phyloP scores from a whole-genome alignment of 2,329 filamentous ascomycete species.

The Fusarium fracticaudum region DNA sequence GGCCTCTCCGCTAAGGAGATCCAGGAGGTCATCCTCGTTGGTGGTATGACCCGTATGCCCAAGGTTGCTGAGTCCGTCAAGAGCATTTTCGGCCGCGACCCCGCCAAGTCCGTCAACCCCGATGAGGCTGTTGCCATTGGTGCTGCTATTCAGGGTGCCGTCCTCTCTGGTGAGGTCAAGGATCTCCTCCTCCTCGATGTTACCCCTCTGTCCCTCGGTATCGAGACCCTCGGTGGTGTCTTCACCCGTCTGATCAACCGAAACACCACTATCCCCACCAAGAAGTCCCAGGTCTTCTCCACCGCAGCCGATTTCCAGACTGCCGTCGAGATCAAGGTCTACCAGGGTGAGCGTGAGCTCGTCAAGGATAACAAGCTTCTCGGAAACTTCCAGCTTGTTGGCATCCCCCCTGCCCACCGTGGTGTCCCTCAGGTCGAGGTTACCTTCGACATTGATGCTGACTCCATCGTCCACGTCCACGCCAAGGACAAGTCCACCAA shows the following conservation, averaged over 20 bases:
- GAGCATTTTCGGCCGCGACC: slow-evolving; percentile 94
- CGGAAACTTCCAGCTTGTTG: slow-evolving; percentile 99
- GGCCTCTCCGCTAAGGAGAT: slow-evolving; percentile 91
- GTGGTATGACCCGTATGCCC: slow-evolving; percentile 99
- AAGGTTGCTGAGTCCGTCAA: slow-evolving; percentile 97
- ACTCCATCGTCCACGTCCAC: slow-evolving; percentile 97
- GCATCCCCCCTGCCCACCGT: slow-evolving; percentile 94
- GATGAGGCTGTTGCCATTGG: slow-evolving; percentile 98
- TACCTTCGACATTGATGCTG: slow-evolving; percentile 98
- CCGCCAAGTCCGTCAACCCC: slow-evolving; percentile 97
- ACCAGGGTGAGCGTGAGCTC: slow-evolving; percentile 99
- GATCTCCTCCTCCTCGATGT: slow-evolving; percentile 95
- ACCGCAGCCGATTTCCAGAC: slow-evolving; percentile 98
- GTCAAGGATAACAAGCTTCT: slow-evolving; percentile 98
- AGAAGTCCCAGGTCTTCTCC: slow-evolving; percentile 99
- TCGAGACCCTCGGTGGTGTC: slow-evolving; percentile 97
- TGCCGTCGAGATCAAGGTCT: slow-evolving; percentile 99
- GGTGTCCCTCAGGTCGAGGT: slow-evolving; percentile 97
- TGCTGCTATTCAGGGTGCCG: slow-evolving; percentile 96
- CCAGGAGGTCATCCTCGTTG: slow-evolving; percentile 96
- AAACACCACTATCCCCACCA: slow-evolving; percentile 98
- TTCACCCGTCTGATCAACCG: slow-evolving; percentile 99
- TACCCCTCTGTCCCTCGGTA: slow-evolving; percentile 95
- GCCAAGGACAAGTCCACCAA: slow-evolving; percentile 99
- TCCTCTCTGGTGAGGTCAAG: slow-evolving; percentile 95